Conservation (phyloP, 23 red algal species). For the Chondrus crispus region DNA sequence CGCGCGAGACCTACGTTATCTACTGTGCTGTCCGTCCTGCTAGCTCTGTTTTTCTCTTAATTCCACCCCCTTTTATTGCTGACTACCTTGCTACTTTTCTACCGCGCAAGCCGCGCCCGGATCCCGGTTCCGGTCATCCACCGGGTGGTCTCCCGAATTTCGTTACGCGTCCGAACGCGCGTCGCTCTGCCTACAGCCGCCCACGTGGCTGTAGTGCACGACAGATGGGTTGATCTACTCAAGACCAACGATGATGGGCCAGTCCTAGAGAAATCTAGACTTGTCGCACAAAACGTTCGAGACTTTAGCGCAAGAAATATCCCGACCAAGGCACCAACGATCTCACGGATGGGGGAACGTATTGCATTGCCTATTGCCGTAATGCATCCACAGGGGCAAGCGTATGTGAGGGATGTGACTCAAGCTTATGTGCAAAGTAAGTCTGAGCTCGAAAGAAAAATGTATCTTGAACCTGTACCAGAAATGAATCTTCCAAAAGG, state of each 20-base stretch:
- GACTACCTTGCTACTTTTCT: too few species aligned
- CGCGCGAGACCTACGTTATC: too few species aligned
- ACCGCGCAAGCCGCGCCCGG: too few species aligned
- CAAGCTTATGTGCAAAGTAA: conserved; percentile 26
- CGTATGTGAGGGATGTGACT: conserved; percentile 4
- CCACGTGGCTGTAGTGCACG: too few species aligned
- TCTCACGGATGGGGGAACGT: background rate
- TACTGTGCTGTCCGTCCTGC: too few species aligned
- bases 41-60: too few species aligned
- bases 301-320: background rate
- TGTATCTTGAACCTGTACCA: background rate
- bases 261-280: background rate
- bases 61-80: too few species aligned
- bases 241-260: background rate
- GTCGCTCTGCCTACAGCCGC: too few species aligned
- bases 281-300: conserved; percentile 32
- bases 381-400: background rate
- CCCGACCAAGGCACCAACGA: conserved; percentile 11
- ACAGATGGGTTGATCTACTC: background rate
- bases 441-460: background rate
- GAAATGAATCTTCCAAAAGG: background rate
- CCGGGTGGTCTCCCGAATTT: too few species aligned
- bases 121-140: too few species aligned
- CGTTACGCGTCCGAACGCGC: too few species aligned
- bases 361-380: background rate